Percentiles rank a stretch among this genome's conserved stretches.
Conservation (phyloP, 805 yeast genomes). For the Candida namnaoensis region DNA sequence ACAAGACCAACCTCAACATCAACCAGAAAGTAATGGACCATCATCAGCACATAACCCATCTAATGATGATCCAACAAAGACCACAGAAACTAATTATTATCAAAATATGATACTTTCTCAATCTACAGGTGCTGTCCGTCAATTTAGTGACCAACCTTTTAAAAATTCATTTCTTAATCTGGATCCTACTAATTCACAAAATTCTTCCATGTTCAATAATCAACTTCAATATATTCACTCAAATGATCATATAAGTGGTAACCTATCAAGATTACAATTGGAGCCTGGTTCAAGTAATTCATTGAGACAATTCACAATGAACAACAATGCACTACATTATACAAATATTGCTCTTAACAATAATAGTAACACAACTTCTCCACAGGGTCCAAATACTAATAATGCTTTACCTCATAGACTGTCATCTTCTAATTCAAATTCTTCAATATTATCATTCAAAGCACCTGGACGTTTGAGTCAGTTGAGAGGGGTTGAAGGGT, state of each 20-base stretch:
- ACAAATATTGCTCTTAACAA: no score
- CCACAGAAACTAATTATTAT: constrained; percentile 14
- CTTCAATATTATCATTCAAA: constrained; percentile 13
- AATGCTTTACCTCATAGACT: not conserved
- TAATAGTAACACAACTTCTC: not conserved
- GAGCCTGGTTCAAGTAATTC: constrained; percentile 12
- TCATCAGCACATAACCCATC: no score
- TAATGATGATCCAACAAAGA: no score
- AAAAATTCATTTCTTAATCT: constrained; percentile 13
- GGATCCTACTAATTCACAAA: not conserved
- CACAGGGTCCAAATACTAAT: not conserved
- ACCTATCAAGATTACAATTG: constrained; percentile 3
- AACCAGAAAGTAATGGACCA: no score
- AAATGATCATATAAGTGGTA: constrained; percentile 16
- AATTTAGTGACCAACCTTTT: constrained; percentile 24
- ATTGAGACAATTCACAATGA: constrained; percentile 15
- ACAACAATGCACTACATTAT: no score
- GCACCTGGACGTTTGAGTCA: constrained; percentile 1
- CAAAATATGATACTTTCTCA: constrained; percentile 41
- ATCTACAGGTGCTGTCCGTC: constrained; percentile 41
- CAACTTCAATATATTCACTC: constrained; percentile 17
- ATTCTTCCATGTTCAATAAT: constrained; percentile 1
- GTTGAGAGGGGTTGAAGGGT: no score
- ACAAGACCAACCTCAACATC: no score
- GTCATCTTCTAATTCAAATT: constrained; percentile 11